A percentile compares a stretch with the other conserved stretches of the same genome.
These are phyloP conservation scores for Myriosclerotinia scirpicola DNA, from an alignment of 2,329 filamentous ascomycete genomes.

Conservation along the genomic window DNA sequence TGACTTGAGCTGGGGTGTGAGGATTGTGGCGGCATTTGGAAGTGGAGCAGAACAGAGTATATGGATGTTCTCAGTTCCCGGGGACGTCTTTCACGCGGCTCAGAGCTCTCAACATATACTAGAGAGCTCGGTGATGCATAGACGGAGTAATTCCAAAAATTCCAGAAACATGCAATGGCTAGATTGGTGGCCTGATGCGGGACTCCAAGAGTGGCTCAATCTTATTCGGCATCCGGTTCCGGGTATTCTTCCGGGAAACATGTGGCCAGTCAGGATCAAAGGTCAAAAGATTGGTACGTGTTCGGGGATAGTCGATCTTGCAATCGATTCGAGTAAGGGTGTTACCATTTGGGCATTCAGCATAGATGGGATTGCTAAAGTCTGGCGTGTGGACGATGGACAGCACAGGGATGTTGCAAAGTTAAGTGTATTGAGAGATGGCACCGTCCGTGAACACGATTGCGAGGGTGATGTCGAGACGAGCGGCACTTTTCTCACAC, in stretches of 20 bases:
- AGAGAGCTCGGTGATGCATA: constrained; percentile 24
- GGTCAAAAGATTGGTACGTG: constrained; percentile 51
- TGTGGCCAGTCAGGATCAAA: constrained; percentile 52
- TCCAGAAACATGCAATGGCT: constrained; percentile 36
- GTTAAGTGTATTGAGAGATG: constrained; percentile 36
- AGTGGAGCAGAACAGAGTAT: constrained; percentile 46
- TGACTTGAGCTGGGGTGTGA: constrained; percentile 57
- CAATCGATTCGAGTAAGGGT: constrained; percentile 47
- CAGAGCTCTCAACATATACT: constrained; percentile 26
- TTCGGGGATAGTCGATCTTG: constrained; percentile 50
- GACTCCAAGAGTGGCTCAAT: constrained; percentile 41
- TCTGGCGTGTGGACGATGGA: constrained; percentile 48
- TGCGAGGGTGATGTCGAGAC: constrained; percentile 30
- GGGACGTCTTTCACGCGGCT: constrained; percentile 52
- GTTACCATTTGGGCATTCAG: constrained; percentile 55
- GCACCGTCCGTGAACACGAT: constrained; percentile 35
- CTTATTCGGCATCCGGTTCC: constrained; percentile 32
- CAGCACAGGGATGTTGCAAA: constrained; percentile 20
- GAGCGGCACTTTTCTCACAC: neutral
- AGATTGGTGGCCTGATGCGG: constrained; percentile 45
- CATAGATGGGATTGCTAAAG: constrained; percentile 45
- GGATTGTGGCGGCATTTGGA: constrained; percentile 58
- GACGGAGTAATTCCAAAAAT: constrained; percentile 18
- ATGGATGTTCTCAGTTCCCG: constrained; percentile 61
- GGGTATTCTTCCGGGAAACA: constrained; percentile 33